Evolutionary conservation across 208 protist species (phyloP).

Genomic region (Leishmania tarentolae): DNA sequence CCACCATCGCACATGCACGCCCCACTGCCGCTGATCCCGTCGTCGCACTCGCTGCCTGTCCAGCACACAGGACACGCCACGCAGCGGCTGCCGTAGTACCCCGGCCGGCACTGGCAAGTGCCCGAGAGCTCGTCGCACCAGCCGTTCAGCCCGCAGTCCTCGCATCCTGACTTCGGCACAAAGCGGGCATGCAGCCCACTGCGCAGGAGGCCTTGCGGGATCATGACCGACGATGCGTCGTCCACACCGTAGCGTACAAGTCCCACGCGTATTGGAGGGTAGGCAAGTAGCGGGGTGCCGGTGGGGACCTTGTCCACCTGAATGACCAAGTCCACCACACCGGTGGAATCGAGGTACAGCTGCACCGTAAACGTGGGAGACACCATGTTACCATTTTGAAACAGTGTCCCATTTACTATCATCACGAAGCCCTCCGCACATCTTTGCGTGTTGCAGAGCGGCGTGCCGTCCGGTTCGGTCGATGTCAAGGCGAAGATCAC

Average conservation of each 20-base stretch:
- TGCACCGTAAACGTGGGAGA: constrained; percentile 1
- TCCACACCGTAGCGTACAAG: constrained; percentile 38
- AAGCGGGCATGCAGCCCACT: constrained; percentile 20
- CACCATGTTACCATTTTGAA: background rate
- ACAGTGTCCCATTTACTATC: too few species aligned
- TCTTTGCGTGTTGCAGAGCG: too few species aligned
- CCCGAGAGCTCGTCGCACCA: constrained; percentile 29
- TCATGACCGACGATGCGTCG: constrained; percentile 32
- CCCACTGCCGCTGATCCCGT: constrained; percentile 13
- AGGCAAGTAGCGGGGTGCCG: background rate
- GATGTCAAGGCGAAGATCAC: too few species aligned
- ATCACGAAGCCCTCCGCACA: background rate
- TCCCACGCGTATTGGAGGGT: constrained; percentile 33
- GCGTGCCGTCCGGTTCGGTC: too few species aligned
- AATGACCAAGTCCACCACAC: background rate
- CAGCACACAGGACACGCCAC: constrained; percentile 27
- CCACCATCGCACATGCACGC: constrained; percentile 8
- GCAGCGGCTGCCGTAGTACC: constrained; percentile 33
- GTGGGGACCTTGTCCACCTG: too few species aligned
- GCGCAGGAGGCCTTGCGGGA: constrained; percentile 22
- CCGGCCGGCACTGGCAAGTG: constrained; percentile 30
- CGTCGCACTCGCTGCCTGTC: constrained; percentile 33
- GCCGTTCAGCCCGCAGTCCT: constrained; percentile 29
- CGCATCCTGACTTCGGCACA: constrained; percentile 9
- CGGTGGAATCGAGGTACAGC: constrained; percentile 1